phyloP scores from a whole-genome alignment of 2,329 filamentous ascomycete species.

The Pseudocercospora crystallina region DNA sequence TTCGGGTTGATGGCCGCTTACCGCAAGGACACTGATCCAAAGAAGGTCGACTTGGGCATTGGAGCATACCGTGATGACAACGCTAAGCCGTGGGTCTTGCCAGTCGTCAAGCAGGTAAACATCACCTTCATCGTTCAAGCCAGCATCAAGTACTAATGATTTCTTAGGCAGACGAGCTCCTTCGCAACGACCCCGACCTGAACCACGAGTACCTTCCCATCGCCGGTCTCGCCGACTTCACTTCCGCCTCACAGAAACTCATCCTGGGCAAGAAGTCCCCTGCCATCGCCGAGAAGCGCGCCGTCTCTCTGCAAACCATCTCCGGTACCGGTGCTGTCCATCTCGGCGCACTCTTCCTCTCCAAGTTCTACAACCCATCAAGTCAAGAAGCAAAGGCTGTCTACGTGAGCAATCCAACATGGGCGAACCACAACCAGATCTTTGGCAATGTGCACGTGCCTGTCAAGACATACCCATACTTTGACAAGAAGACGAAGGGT shows the following conservation, averaged over 20 bases:
- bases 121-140: too few species aligned
- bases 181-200: constrained; percentile 82
- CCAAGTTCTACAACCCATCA: constrained; percentile 74
- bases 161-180: constrained; percentile 78
- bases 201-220: constrained; percentile 99
- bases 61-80: constrained; percentile 94
- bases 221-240: constrained; percentile 81
- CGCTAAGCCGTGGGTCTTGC: constrained; percentile 95
- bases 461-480: constrained; percentile 88
- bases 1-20: constrained; percentile 91
- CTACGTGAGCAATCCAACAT: constrained; percentile 93
- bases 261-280: constrained; percentile 78
- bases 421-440: constrained; percentile 99
- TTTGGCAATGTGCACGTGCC: constrained; percentile 84
- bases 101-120: constrained; percentile 90
- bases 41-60: constrained; percentile 93
- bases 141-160: background rate
- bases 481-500: constrained; percentile 81
- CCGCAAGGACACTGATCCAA: constrained; percentile 69
- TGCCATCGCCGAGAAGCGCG: constrained; percentile 79
- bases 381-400: constrained; percentile 65
- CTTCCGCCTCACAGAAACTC: constrained; percentile 84
- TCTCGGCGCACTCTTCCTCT: constrained; percentile 87
- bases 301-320: constrained; percentile 84
- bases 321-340: constrained; percentile 96